These are phyloP conservation scores for Stylosanthes scabra DNA, from an alignment of 331 rosid genomes.

Conservation along the genomic window DNA sequence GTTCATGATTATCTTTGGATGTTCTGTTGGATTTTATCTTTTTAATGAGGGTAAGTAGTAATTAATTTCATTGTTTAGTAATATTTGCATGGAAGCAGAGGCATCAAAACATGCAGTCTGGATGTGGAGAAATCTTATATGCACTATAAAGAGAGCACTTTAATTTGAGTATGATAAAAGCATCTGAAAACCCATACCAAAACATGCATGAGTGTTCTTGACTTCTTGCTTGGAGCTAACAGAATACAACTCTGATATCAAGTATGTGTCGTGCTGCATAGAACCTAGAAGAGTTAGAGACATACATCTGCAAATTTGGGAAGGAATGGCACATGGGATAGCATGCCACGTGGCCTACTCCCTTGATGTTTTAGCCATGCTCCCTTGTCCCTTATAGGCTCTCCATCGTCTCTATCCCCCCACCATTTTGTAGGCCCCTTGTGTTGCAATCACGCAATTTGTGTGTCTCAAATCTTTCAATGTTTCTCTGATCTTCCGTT, in stretches of 20 bases:
- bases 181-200: not conserved
- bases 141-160: no score
- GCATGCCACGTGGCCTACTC: slow-evolving; percentile 39
- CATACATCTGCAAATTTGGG: slow-evolving; percentile 17
- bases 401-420: slow-evolving; percentile 50
- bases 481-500: not conserved
- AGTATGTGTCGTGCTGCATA: slow-evolving; percentile 27
- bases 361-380: slow-evolving; percentile 67
- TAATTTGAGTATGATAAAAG: no score
- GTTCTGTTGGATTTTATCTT: no score
- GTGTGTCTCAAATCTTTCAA: not conserved
- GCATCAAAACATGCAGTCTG: not conserved
- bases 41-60: no score
- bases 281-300: slow-evolving; percentile 32
- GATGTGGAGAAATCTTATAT: not conserved
- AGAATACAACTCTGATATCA: slow-evolving; percentile 11
- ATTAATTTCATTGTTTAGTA: not conserved
- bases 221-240: not conserved
- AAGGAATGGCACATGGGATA: slow-evolving; percentile 34
- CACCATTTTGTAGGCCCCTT: slow-evolving; percentile 50
- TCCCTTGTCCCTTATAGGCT: slow-evolving; percentile 51
- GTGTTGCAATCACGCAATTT: slow-evolving; percentile 21
- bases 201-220: not conserved
- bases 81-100: not conserved
- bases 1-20: not conserved